Base-by-base conservation (phyloP, 2,329 filamentous ascomycete genomes). In the Microdochium bolleyi region DNA sequence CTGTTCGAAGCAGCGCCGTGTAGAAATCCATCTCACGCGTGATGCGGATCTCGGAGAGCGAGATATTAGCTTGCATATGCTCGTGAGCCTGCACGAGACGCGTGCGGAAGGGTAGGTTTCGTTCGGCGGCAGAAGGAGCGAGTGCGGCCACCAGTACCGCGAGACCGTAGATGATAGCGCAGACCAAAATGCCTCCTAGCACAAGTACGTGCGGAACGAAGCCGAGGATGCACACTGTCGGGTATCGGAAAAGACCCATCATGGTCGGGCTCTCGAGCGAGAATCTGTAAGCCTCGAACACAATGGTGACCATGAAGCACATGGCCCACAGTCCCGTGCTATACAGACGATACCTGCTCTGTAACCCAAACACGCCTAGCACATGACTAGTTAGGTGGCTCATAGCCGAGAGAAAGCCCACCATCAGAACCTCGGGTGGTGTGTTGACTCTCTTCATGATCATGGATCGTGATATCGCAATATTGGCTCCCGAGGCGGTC, bases 131-230 rank as follows among this genome's bases (percentile, higher is more conserved):
- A 2, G 69, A 72, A 52, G 74, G 59, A 1, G 84, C 85, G 38
- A 89, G 66, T 0, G 88, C 87, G 1, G 90, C 92, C 5, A 96
- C 76, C 1, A 85, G 54, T 25, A 97, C 73, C 2, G 92, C 92
- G 22, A 94, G 61, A 0, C 72, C 72, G 65, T 97, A 97, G 49
- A 99, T 95, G 8, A 76, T 63, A 2, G 82, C 76, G 64, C 94
- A 97, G 16, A 86, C 72, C 4, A 82, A 54, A 49, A 96, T 96
- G 1, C 92, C 94, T 8, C 80, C 62, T 1, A 97, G 70, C 13
- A 97, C 89, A 24, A 96, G 74, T n/a, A 97, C 77, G 67, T 97
- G 92, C 1, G 94, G 94, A 34, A 97, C 87, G 66, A 97, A 96
- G 1, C 92, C 90, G 27, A 97, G 87, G 54, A 97, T 91, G 62